Evolutionary conservation across 2,329 filamentous ascomycete genomes (phyloP).

Genomic region (Phialocephala subalpina): DNA sequence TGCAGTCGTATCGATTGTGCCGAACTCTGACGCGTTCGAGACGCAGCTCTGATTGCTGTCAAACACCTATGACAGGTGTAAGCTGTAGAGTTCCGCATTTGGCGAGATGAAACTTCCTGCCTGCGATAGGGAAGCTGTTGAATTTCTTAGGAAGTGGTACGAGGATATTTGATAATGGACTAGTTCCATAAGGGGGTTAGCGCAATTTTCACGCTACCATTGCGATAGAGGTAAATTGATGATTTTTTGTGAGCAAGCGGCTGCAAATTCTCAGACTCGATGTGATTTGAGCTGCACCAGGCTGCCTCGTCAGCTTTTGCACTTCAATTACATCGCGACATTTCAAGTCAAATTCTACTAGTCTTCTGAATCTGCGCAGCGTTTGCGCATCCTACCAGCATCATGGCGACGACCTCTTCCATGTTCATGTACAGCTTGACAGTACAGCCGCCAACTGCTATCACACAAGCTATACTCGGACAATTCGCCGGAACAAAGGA

Average conservation of each 20-base stretch:
- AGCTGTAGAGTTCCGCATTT: slow-evolving; percentile 39
- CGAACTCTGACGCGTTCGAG: slow-evolving; percentile 28
- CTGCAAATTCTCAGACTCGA: slow-evolving; percentile 17
- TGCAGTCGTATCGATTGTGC: slow-evolving; percentile 27
- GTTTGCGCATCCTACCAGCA: slow-evolving; percentile 39
- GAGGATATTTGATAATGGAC: not conserved
- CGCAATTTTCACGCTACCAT: not conserved
- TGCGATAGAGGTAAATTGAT: slow-evolving; percentile 7
- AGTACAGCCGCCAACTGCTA: slow-evolving; percentile 88
- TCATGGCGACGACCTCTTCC: slow-evolving; percentile 96
- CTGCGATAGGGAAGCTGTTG: slow-evolving; percentile 3
- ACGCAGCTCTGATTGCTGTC: slow-evolving; percentile 34
- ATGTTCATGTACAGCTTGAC: slow-evolving; percentile 99
- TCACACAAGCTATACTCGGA: slow-evolving; percentile 90
- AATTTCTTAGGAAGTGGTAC: not conserved
- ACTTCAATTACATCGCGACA: slow-evolving; percentile 11
- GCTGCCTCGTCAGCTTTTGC: slow-evolving; percentile 38
- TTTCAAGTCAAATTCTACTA: not conserved
- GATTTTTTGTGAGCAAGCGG: slow-evolving; percentile 3
- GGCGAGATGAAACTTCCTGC: slow-evolving; percentile 6
- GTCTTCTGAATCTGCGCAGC: slow-evolving; percentile 35
- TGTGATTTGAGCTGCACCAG: slow-evolving; percentile 37
- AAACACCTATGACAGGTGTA: slow-evolving; percentile 45
- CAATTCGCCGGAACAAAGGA: slow-evolving; percentile 97
- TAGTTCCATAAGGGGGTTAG: not conserved